Base-by-base conservation (phyloP, 805 yeast species). In the Saccharomycopsis amapae region DNA sequence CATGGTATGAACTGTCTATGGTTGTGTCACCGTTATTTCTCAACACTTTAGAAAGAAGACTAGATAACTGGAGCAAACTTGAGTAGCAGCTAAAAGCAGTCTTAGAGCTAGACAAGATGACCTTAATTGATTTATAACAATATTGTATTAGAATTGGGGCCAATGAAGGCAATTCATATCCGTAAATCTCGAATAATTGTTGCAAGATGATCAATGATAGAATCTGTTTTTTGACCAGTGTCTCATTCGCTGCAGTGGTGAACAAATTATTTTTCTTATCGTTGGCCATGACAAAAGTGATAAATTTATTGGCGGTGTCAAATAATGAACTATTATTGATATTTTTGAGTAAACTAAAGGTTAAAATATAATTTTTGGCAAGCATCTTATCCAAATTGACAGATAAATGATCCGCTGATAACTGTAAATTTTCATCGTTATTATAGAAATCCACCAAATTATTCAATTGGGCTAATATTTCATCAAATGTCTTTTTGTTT, bases 271-370 rank as follows among this genome's bases (percentile, higher is more conserved):
- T 38, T 31, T 48, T 49, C 33, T 60, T 50, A 35, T 50, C 53
- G 24, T 38, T 44, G 25, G 22, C 59, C 4, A 57, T 55, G 32
- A 60, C 52, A 6, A 54, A 50, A 13, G 57, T 49, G n/a, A 62
- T 58, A 41, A 61, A 55, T 38, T 55, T 56, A 46, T 60, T 59
- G 17, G 62, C 52, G 2, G 54, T 56, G 44, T 62, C 62, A 38
- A 55, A 62, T 26, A 62, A 39, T 15, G 49, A 26, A 31, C 46
- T 42, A 22, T 37, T 48, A 12, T 45, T 48, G 13, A 41, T 15
- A 12, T 18, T 7, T 2, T 30, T 18, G 9, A 43, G 30, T 17
- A 49, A 28, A 25, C 38, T 19, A 35, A 49, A 49, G 7, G 40
- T 38, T 22, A 42, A 38, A 18, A 46, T 23, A 24, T 38, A 49